These are phyloP conservation scores for Aspergillus biplanus DNA, from an alignment of 495 filamentous ascomycete species.

Conservation along the genomic window DNA sequence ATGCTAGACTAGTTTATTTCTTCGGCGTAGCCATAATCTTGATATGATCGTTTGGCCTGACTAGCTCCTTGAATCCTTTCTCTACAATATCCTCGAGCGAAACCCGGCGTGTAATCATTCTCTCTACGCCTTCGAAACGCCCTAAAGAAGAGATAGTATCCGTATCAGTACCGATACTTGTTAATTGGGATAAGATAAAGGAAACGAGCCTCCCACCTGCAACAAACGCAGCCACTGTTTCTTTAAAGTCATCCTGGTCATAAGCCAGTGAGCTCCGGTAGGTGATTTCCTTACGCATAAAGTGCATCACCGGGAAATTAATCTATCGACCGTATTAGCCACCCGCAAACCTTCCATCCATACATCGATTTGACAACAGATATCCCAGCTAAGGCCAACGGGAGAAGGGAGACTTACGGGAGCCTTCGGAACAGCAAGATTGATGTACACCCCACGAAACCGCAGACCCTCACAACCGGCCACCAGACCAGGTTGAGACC, in stretches of 20 bases:
- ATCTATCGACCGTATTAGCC: constrained; percentile 4
- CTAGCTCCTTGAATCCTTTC: constrained; percentile 56
- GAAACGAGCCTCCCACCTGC: constrained; percentile 36
- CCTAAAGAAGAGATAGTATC: constrained; percentile 5
- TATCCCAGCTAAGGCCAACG: not conserved
- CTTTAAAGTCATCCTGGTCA: constrained; percentile 55
- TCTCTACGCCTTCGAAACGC: constrained; percentile 42
- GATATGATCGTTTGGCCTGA: constrained; percentile 59
- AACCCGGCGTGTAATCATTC: constrained; percentile 61
- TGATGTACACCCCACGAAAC: constrained; percentile 54
- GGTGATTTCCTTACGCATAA: constrained; percentile 30
- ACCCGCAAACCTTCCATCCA: too few relatives aligned
- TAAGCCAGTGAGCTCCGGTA: constrained; percentile 41
- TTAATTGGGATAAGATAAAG: too few relatives aligned
- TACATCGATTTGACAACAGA: constrained; percentile 38
- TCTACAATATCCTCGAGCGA: constrained; percentile 54
- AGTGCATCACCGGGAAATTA: constrained; percentile 9
- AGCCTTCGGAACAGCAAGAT: constrained; percentile 57
- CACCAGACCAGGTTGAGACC: constrained; percentile 48
- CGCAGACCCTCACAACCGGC: constrained; percentile 43
- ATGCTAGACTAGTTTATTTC: not conserved
- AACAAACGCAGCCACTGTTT: constrained; percentile 55
- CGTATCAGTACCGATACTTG: not conserved
- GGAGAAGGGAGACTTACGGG: constrained; percentile 19
- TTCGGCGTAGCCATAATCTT: constrained; percentile 54